phyloP scores from a whole-genome alignment of 345 rosid species.

The Bruguiera gymnorhiza region DNA sequence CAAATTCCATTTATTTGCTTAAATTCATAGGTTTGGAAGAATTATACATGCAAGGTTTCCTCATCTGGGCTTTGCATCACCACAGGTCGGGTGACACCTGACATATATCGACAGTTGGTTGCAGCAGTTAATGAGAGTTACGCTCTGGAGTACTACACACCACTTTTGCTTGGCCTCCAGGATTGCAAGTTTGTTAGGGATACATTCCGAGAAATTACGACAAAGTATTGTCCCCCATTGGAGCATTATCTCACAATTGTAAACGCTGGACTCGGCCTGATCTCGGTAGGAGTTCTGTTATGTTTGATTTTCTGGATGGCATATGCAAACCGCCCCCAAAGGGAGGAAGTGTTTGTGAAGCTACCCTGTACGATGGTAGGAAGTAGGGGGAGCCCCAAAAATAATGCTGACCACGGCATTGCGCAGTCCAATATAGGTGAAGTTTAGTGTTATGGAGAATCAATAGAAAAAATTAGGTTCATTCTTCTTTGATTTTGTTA shows the following conservation, averaged over 20 bases:
- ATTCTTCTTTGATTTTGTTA: not conserved
- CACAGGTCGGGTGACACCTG: slow-evolving; percentile 81
- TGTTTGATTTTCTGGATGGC: slow-evolving; percentile 86
- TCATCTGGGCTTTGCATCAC: slow-evolving; percentile 52
- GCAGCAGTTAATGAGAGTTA: slow-evolving; percentile 80
- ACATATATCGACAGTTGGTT: slow-evolving; percentile 48
- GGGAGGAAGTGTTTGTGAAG: slow-evolving; percentile 92
- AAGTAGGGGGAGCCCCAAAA: slow-evolving; percentile 9
- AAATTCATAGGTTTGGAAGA: slow-evolving; percentile 72
- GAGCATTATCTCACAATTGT: slow-evolving; percentile 65
- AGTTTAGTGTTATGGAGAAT: slow-evolving; percentile 23
- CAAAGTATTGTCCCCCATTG: slow-evolving; percentile 68
- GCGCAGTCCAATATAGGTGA: slow-evolving; percentile 13
- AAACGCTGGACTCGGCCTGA: slow-evolving; percentile 77
- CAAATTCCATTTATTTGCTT: not conserved
- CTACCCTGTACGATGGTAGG: slow-evolving; percentile 28
- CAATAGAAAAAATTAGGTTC: not conserved
- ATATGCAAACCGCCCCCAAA: slow-evolving; percentile 98
- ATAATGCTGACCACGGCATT: not conserved
- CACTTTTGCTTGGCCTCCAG: slow-evolving; percentile 78
- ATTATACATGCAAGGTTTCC: slow-evolving; percentile 56
- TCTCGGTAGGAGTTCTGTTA: slow-evolving; percentile 81
- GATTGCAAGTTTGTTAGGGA: slow-evolving; percentile 82
- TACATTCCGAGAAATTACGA: slow-evolving; percentile 67
- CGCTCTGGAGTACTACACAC: slow-evolving; percentile 84